Conservation (phyloP, 2,329 filamentous ascomycete genomes). For the Colletotrichum kahawae region DNA sequence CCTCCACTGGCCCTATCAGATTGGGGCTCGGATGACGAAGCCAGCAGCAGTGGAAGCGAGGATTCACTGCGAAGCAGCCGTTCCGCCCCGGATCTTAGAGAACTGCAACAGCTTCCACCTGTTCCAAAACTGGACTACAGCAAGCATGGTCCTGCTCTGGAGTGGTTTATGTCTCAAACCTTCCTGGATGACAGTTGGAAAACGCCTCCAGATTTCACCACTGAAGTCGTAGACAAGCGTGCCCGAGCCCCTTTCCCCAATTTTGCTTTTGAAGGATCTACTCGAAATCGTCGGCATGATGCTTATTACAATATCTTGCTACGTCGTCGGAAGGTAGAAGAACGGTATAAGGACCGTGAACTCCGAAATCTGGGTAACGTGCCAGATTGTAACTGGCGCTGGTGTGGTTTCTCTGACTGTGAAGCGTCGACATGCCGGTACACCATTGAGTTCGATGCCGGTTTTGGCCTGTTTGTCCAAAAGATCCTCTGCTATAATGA, state of each 20-base stretch:
- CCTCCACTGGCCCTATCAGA: not conserved
- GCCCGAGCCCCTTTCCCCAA: not conserved
- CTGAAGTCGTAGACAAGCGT: not conserved
- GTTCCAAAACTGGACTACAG: not conserved
- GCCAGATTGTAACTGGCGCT: not conserved
- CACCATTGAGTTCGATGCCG: not conserved
- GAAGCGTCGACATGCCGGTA: not conserved
- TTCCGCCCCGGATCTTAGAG: not conserved
- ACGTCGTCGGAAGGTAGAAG: not conserved
- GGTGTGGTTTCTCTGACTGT: not conserved
- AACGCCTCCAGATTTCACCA: not conserved
- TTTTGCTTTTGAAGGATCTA: not conserved
- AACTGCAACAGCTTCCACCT: not conserved
- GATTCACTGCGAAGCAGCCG: not conserved
- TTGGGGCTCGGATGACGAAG: not conserved
- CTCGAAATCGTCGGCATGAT: not conserved
- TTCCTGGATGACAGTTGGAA: not conserved
- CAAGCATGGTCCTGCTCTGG: not conserved
- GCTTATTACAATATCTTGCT: not conserved
- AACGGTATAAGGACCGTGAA: not conserved
- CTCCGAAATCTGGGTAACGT: not conserved
- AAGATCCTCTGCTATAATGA: not conserved
- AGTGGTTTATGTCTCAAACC: not conserved
- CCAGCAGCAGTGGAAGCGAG: not conserved
- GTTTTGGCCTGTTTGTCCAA: not conserved